Evolutionary conservation across 2,329 filamentous ascomycete genomes (phyloP).

Genomic region (Cercospora janseana): DNA sequence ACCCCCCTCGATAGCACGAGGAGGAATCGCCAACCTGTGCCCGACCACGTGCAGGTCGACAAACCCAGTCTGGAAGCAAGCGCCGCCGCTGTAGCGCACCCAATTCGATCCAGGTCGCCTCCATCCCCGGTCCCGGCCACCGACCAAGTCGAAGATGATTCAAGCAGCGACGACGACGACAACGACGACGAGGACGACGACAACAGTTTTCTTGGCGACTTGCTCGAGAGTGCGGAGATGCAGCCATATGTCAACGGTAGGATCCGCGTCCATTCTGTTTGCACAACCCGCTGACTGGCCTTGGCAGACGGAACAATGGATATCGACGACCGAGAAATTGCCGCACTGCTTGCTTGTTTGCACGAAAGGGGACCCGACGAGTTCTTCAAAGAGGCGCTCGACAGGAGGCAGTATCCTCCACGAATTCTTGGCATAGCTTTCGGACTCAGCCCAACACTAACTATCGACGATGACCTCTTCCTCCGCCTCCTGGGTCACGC

Average conservation of each 20-base stretch:
- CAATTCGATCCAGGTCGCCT: background rate
- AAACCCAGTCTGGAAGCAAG: background rate
- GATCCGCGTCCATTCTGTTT: background rate
- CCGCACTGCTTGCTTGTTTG: conserved; percentile 43
- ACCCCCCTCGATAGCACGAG: conserved; percentile 20
- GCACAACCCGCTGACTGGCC: conserved; percentile 10
- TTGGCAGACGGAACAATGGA: conserved; percentile 19
- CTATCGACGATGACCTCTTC: conserved; percentile 71
- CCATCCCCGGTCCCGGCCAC: conserved; percentile 2
- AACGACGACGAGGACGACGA: conserved; percentile 9
- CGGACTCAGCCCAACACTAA: conserved; percentile 65
- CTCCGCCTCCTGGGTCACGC: conserved; percentile 67
- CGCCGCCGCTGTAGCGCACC: background rate
- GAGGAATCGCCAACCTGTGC: conserved; percentile 9
- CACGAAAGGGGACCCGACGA: conserved; percentile 72
- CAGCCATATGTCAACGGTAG: conserved; percentile 14
- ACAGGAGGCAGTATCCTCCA: conserved; percentile 66
- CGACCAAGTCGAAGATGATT: background rate
- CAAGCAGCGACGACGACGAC: conserved; percentile 1
- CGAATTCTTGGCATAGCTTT: conserved; percentile 87
- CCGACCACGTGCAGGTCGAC: background rate
- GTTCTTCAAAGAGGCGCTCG: conserved; percentile 72
- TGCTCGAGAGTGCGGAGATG: conserved; percentile 15
- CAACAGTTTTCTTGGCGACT: conserved; percentile 16
- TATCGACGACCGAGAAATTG: conserved; percentile 17